Base-by-base conservation (phyloP, 495 filamentous ascomycete genomes). In the Aspergillus bridgeri region DNA sequence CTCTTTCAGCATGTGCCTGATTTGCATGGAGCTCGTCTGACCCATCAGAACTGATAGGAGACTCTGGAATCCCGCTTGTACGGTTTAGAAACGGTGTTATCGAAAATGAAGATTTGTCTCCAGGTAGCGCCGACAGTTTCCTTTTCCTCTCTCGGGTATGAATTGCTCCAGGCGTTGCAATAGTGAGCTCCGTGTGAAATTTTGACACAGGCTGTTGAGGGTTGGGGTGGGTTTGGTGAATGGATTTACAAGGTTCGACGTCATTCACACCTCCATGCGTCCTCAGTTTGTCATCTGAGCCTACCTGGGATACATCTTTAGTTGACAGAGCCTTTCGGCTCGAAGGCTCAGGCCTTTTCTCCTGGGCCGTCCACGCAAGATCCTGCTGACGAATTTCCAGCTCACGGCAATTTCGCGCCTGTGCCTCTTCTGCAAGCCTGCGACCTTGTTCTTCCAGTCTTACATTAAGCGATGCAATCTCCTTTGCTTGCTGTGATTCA, bases 71-170 rank as follows among this genome's bases (percentile, higher is more conserved):
- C n/a, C 78, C 72, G 44, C 81, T 76, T 6, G 87, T 89, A 52
- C 89, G 86, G 74, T 93, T 95, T 25, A 97, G 74, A 70, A 92
- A 95, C 0, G 92, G 92, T 2, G 92, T 97, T 60, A 97, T 92
- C 11, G 91, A 94, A 67, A 97, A 97, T 19, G 79, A 84, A 1
- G 91, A 96, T 69, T 96, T 96, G 60, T 95, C 91, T 22, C 89
- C 91, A 33, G 85, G 73, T 42, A 86, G 64, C 0, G 82, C 82
- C 17, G 82, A 77, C 23, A 79, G 74, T 48, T 75, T 73, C 46
- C 74, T 75, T 20, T 69, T 75, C 57, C 78, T 78, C 56, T 84
- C 86, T 63, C 81, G 79, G 59, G 79, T 70, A 18, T 75, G 73
- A 52, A 83, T 75, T 53, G 85, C 85, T 18, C 86, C 87, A 9